Conservation (phyloP, 148 eudicot species). For the Nepenthes mirabilis region DNA sequence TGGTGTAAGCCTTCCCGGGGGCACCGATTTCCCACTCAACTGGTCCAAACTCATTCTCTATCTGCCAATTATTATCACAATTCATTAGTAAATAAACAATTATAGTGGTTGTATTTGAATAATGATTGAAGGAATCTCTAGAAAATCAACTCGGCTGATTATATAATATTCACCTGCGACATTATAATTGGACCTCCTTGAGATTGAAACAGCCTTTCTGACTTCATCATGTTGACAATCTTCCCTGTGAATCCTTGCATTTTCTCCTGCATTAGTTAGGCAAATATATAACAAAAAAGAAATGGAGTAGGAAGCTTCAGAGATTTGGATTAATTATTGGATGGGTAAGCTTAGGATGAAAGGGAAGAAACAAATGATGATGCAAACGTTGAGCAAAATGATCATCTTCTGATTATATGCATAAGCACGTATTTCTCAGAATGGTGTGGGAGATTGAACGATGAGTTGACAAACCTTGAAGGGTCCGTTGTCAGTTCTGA, state of each 20-base stretch:
- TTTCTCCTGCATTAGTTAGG: slow-evolving; percentile 33
- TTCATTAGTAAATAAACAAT: not conserved
- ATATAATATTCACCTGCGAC: slow-evolving; percentile 44
- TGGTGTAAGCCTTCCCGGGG: slow-evolving; percentile 64
- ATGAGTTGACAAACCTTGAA: slow-evolving; percentile 48
- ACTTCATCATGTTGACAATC: slow-evolving; percentile 83
- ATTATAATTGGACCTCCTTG: slow-evolving; percentile 96
- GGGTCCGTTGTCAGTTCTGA: slow-evolving; percentile 86
- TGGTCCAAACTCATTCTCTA: slow-evolving; percentile 39
- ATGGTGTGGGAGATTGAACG: too few relatives aligned
- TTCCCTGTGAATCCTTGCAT: slow-evolving; percentile 70
- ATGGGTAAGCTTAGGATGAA: not conserved
- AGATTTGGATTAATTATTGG: not conserved
- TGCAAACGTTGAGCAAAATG: not conserved
- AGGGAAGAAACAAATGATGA: not conserved
- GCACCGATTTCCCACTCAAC: slow-evolving; percentile 70
- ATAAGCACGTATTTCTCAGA: too few relatives aligned
- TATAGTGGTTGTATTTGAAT: too few relatives aligned
- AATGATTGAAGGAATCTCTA: too few relatives aligned
- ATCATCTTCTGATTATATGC: too few relatives aligned
- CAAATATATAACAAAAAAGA: not conserved
- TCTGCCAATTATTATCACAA: not conserved
- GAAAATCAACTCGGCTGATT: not conserved
- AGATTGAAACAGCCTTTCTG: slow-evolving; percentile 64
- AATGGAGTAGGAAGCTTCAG: not conserved